A percentile compares a stretch with the other conserved stretches of the same genome.
phyloP scores from a whole-genome alignment of 169 alveolate genomes.

The Eimeria falciformis region DNA sequence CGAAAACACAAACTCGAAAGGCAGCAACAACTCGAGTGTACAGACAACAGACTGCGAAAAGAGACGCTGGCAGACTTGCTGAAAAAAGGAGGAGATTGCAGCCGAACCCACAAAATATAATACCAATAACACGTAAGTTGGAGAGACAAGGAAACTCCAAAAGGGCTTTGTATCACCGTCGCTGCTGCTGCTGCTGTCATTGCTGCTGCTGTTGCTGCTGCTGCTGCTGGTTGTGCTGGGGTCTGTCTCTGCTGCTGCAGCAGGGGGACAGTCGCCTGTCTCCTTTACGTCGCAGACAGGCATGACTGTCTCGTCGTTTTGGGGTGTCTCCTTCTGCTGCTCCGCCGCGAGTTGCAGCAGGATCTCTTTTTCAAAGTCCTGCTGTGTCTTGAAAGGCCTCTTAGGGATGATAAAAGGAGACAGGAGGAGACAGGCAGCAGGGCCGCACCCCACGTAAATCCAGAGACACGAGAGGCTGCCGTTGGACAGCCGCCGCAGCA shows the following conservation, averaged over 20 bases:
- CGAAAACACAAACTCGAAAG: constrained; percentile 72
- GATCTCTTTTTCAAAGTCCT: constrained; percentile 46
- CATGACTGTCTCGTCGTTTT: not conserved
- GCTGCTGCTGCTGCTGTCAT: not conserved
- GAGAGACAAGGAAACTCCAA: constrained; percentile 37
- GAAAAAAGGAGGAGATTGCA: constrained; percentile 58
- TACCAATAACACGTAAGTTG: constrained; percentile 30
- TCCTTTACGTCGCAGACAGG: not conserved
- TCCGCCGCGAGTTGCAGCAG: too few relatives aligned
- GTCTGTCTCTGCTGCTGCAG: not conserved
- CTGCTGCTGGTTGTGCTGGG: too few relatives aligned
- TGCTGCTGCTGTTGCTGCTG: too few relatives aligned
- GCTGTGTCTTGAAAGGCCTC: constrained; percentile 57
- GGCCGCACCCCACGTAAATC: constrained; percentile 69
- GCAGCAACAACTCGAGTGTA: constrained; percentile 50
- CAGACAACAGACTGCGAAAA: not conserved
- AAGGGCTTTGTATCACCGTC: not conserved
- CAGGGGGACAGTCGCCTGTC: constrained; percentile 18
- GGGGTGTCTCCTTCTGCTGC: not conserved
- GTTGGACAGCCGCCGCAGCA: constrained; percentile 11
- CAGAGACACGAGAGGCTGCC: constrained; percentile 60
- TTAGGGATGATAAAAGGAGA: constrained; percentile 6
- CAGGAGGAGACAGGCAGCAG: constrained; percentile 35
- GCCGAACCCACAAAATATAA: constrained; percentile 63
- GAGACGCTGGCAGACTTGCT: constrained; percentile 73